phyloP scores from a whole-genome alignment of 331 rosid species.

The Rosa hybrid region DNA sequence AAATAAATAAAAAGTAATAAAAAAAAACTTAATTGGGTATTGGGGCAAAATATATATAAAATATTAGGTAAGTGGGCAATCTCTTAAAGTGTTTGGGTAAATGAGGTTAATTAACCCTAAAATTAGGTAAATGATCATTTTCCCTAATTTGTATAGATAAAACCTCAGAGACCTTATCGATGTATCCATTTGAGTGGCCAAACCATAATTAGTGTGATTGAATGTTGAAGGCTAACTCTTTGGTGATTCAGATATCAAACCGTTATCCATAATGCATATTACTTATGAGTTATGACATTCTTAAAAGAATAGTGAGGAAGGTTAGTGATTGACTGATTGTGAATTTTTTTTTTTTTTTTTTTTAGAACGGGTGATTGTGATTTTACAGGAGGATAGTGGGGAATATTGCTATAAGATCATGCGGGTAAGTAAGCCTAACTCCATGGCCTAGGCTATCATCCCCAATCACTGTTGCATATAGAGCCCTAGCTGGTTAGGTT shows the following conservation, averaged over 20 bases:
- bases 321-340: conserved; percentile 2
- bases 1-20: too few species aligned
- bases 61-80: too few species aligned
- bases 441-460: background rate
- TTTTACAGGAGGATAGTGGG: background rate
- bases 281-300: background rate
- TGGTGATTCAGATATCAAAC: background rate
- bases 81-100: too few species aligned
- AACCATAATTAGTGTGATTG: background rate
- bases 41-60: too few species aligned
- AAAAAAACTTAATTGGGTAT: too few species aligned
- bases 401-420: background rate
- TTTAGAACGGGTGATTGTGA: background rate
- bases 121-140: too few species aligned
- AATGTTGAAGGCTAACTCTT: background rate
- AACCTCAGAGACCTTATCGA: background rate
- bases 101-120: too few species aligned
- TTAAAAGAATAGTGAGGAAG: background rate
- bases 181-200: too few species aligned
- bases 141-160: too few species aligned
- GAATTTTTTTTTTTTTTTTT: background rate
- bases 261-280: background rate
- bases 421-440: background rate
- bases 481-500: conserved; percentile 4
- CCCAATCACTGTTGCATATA: background rate